Base-by-base conservation (phyloP, 2,329 filamentous ascomycete genomes). In the Periconia macrospinosa region DNA sequence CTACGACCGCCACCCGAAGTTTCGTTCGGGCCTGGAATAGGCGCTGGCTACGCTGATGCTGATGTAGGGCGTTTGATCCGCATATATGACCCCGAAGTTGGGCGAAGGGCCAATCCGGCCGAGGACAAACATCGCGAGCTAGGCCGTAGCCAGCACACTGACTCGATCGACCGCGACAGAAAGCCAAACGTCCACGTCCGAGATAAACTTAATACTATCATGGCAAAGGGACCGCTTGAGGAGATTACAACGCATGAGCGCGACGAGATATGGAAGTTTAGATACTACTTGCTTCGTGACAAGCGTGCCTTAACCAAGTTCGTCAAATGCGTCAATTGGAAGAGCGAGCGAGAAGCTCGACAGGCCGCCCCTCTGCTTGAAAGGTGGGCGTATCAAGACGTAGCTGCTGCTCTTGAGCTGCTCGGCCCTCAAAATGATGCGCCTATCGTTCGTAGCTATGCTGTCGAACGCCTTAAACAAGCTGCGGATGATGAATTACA, bases 241-340 rank as follows among this genome's bases (percentile, higher is more conserved):
- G 84, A 90, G 45, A 80, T 99, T 20, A 91, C 86, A 1, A 85
- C 91, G 0, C 92, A 97, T 70, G 94, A 99, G 73, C 95, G 96
- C 69, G 94, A 99, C 73, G 81, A 97, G 48, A 86, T 99, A 18
- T 99, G 95, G 95, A 94, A 95, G 66, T 99, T 97, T 77, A 84
- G 94, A 54, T 96, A 97, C 73, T 93, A 97, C 72, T 76, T 99
- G 19, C 94, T 92, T 1, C 84, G 92, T 53, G 92, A 99, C 71
- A 99, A 99, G 63, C 71, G 77, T 51, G 79, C 93, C 2, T 80
- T 97, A 53, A 99, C 93, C 33, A 99, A 99, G 67, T 96, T 99
- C 63, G 91, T 97, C 71, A 99, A 97, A 73, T 97, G 93, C 0
- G 93, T 97, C 40, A 92, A 95, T 61, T 99, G 94, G 93, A 86